Conservation (phyloP, 2,329 filamentous ascomycete genomes). For the Pyrenophora seminiperda region DNA sequence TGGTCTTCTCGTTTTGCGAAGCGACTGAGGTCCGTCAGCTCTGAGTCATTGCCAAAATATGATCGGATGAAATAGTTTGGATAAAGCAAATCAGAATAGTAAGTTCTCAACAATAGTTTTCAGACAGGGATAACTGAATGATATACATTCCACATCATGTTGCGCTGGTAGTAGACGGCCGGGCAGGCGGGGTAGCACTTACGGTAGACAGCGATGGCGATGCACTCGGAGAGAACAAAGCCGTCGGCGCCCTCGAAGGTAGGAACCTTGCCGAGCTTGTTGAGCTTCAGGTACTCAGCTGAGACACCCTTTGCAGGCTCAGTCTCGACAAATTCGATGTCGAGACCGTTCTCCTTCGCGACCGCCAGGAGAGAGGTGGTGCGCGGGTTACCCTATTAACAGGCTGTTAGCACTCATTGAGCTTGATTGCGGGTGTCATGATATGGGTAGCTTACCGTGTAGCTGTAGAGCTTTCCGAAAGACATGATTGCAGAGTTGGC, state of each 20-base stretch:
- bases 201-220: constrained; percentile 98
- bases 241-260: constrained; percentile 92
- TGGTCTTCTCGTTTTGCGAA: constrained; percentile 99
- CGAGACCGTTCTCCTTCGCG: constrained; percentile 96
- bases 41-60: constrained; percentile 34
- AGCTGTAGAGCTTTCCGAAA: constrained; percentile 97
- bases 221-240: constrained; percentile 84
- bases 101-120: constrained; percentile 85
- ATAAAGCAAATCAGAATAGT: constrained; percentile 84
- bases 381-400: constrained; percentile 79
- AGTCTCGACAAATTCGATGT: constrained; percentile 81
- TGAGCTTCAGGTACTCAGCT: constrained; percentile 81
- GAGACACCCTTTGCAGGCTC: constrained; percentile 67
- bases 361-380: constrained; percentile 86
- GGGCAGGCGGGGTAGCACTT: constrained; percentile 56
- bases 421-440: constrained; percentile 6
- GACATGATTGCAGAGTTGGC: constrained; percentile 68
- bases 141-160: constrained; percentile 71
- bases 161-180: constrained; percentile 34
- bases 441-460: constrained; percentile 57
- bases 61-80: constrained; percentile 17
- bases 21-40: constrained; percentile 68
- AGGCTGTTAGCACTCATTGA: constrained; percentile 35
- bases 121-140: constrained; percentile 79
- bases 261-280: constrained; percentile 88